Evolutionary conservation across 768 basidiomycete species (phyloP).

Genomic region (Tylopilus sp.): DNA sequence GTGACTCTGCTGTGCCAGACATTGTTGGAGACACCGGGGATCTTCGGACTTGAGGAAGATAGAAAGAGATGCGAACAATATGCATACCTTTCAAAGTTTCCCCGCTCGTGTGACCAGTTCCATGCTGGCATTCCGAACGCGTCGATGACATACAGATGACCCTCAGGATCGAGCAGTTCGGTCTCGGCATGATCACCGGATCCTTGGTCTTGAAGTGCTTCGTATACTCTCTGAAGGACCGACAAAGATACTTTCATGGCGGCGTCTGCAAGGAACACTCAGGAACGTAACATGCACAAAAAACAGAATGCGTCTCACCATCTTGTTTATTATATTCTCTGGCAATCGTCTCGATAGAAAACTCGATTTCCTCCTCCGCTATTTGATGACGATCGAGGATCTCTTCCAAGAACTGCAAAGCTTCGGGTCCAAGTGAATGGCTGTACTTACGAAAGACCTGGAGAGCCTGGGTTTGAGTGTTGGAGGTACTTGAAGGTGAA

Average conservation of each 20-base stretch:
- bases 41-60: conserved; percentile 28
- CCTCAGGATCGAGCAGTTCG: conserved; percentile 73
- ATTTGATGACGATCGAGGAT: conserved; percentile 73
- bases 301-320: conserved; percentile 41
- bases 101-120: conserved; percentile 84
- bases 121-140: conserved; percentile 96
- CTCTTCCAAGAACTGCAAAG: conserved; percentile 64
- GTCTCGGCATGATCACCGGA: conserved; percentile 44
- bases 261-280: conserved; percentile 50
- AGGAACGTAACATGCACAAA: neutral
- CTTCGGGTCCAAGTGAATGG: conserved; percentile 81
- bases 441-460: conserved; percentile 88
- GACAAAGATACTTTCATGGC: conserved; percentile 76
- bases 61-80: neutral
- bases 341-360: conserved; percentile 74
- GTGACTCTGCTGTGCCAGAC: conserved; percentile 82
- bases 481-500: neutral
- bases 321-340: conserved; percentile 90
- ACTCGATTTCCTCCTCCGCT: conserved; percentile 62
- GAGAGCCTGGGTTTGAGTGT: neutral
- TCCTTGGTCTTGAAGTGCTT: conserved; percentile 65
- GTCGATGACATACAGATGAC: conserved; percentile 78
- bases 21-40: conserved; percentile 54
- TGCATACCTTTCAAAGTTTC: conserved; percentile 82
- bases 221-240: conserved; percentile 69